A percentile compares a stretch with the other conserved stretches of the same genome.
Conservation (phyloP, 345 rosid species). For the Diplotaxis tenuifolia region DNA sequence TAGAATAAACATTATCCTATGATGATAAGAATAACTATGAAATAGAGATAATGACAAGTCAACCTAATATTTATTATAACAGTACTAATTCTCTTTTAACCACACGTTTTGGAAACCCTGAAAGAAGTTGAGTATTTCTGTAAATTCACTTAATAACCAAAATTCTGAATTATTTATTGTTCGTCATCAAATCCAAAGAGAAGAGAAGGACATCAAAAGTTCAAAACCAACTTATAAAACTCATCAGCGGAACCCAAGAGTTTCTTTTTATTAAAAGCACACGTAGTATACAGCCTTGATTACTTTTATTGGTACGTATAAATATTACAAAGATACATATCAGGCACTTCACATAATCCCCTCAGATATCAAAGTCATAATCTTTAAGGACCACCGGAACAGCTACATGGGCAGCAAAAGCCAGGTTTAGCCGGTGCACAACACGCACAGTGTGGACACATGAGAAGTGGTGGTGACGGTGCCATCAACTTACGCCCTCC, state of each 20-base stretch:
- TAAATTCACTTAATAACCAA: neutral
- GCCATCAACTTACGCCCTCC: slow-evolving; percentile 38
- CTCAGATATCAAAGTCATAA: neutral
- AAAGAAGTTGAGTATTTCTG: neutral
- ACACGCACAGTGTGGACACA: slow-evolving; percentile 39
- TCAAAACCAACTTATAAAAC: neutral
- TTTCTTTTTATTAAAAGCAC: slow-evolving; percentile 15
- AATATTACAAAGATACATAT: neutral
- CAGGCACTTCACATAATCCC: neutral
- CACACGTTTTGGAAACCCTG: neutral
- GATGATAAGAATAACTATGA: too few species aligned
- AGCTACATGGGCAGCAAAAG: slow-evolving; percentile 35
- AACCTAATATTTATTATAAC: too few species aligned
- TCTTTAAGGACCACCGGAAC: slow-evolving; percentile 21
- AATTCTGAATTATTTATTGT: neutral
- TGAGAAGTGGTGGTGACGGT: slow-evolving; percentile 26
- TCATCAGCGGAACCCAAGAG: neutral
- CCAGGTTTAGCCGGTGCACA: slow-evolving; percentile 33
- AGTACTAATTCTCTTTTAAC: neutral
- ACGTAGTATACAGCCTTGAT: neutral
- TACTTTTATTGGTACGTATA: neutral
- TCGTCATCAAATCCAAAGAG: neutral
- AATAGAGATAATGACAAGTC: too few species aligned
- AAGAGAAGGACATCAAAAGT: neutral
- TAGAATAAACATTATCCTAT: too few species aligned